Percentiles rank a stretch among this genome's conserved stretches.
Evolutionary conservation across 2,329 filamentous ascomycete genomes (phyloP).

Genomic region (Fusarium newnesense): DNA sequence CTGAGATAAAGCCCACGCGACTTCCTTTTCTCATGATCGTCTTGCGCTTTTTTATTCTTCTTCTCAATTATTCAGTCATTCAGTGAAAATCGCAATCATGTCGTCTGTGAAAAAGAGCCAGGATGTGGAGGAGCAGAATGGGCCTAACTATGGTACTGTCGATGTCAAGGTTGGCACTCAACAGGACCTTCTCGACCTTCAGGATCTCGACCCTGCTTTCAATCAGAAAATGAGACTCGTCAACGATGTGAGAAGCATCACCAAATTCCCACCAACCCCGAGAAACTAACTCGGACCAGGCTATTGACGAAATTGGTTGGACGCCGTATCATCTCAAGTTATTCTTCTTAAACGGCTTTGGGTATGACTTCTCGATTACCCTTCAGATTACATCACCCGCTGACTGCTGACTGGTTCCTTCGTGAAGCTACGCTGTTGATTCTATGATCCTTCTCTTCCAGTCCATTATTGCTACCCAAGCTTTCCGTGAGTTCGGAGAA

Average conservation of each 20-base stretch:
- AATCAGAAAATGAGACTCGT: constrained; percentile 73
- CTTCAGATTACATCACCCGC: not conserved
- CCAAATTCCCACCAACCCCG: fast-evolving
- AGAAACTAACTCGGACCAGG: constrained; percentile 41
- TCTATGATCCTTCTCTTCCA: constrained; percentile 13
- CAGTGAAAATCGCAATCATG: fast-evolving
- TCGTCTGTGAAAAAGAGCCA: not conserved
- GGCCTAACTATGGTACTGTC: not conserved
- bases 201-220: constrained; percentile 2
- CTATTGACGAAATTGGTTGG: constrained; percentile 69
- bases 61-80: not conserved
- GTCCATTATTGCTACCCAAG: constrained; percentile 4
- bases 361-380: constrained; percentile 40
- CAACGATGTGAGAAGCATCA: constrained; percentile 62
- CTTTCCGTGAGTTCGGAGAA: constrained; percentile 12
- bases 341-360: constrained; percentile 71
- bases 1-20: constrained; percentile 1
- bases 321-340: constrained; percentile 68
- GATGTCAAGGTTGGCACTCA: not conserved
- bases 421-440: constrained; percentile 18
- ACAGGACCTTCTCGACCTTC: not conserved
- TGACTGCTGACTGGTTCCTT: not conserved
- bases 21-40: not conserved
- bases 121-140: not conserved
- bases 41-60: not conserved